These are phyloP conservation scores for Alternaria longipes DNA, from an alignment of 2,329 filamentous ascomycete genomes.

Conservation along the genomic window DNA sequence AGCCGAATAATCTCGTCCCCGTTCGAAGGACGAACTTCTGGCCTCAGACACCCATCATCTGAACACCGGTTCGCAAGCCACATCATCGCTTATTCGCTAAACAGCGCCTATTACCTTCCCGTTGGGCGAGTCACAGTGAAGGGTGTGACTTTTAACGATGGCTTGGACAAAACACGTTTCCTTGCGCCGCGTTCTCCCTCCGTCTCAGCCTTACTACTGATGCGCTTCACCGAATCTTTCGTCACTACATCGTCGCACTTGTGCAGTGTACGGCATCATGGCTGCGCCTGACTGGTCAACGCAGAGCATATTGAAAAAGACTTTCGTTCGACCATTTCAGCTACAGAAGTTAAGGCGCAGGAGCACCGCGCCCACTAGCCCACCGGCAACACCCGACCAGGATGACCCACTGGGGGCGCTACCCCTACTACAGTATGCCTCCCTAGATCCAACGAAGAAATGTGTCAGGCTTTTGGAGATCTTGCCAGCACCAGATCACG, in stretches of 20 bases:
- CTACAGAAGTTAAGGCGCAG: constrained; percentile 4
- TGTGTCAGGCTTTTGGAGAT: constrained; percentile 19
- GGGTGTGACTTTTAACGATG: background rate
- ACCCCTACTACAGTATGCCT: constrained; percentile 12
- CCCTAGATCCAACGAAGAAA: constrained; percentile 15
- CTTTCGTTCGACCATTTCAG: constrained; percentile 14
- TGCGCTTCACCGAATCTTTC: background rate
- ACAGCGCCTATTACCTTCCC: rapidly evolving
- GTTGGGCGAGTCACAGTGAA: background rate
- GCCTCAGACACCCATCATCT: background rate
- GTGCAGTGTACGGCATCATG: background rate
- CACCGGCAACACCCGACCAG: background rate
- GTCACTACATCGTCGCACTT: background rate
- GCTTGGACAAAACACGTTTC: background rate
- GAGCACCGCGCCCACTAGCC: background rate
- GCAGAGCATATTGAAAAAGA: constrained; percentile 11
- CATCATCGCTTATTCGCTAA: background rate
- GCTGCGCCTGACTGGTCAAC: background rate
- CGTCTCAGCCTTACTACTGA: background rate
- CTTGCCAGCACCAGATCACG: constrained; percentile 9
- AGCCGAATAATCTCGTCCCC: background rate
- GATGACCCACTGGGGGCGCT: background rate
- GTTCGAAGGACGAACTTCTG: background rate
- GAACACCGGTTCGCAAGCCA: background rate
- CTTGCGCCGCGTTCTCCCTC: background rate